These are phyloP conservation scores for Lophiotrema nucula DNA, from an alignment of 495 filamentous ascomycete species.

Conservation along the genomic window DNA sequence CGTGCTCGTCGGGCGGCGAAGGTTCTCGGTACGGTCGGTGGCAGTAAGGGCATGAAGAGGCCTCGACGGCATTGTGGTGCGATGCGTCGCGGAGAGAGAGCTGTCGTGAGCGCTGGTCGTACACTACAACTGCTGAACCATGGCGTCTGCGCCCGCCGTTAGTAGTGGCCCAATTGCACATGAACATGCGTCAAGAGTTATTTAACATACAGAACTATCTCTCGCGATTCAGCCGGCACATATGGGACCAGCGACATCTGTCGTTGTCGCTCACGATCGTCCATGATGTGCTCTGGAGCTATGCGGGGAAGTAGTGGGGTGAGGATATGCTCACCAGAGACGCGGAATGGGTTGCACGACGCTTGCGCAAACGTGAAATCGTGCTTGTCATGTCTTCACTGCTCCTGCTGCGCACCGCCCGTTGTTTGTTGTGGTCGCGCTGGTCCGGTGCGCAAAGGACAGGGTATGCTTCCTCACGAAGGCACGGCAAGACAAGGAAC, in stretches of 20 bases:
- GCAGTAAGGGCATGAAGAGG: constrained; percentile 81
- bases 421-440: constrained; percentile 18
- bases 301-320: constrained; percentile 20
- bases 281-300: constrained; percentile 18
- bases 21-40: constrained; percentile 70
- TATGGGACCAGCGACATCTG: constrained; percentile 45
- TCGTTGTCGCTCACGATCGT: constrained; percentile 27
- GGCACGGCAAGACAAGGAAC: too few relatives aligned
- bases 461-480: too few relatives aligned
- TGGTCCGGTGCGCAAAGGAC: too few relatives aligned
- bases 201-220: constrained; percentile 39
- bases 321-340: too few relatives aligned
- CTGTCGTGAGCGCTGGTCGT: constrained; percentile 79
- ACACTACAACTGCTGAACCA: constrained; percentile 86
- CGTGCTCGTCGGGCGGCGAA: constrained; percentile 41
- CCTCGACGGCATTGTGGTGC: constrained; percentile 48
- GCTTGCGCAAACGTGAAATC: background rate
- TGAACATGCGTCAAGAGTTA: background rate
- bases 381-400: background rate
- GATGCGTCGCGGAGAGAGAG: constrained; percentile 72
- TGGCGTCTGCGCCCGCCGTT: constrained; percentile 66
- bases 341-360: background rate
- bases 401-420: background rate
- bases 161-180: too few relatives aligned
- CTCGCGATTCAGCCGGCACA: constrained; percentile 36